Percentiles rank a stretch among this genome's conserved stretches.
Conservation (phyloP, 768 basidiomycete species). For the Zangia roseola region DNA sequence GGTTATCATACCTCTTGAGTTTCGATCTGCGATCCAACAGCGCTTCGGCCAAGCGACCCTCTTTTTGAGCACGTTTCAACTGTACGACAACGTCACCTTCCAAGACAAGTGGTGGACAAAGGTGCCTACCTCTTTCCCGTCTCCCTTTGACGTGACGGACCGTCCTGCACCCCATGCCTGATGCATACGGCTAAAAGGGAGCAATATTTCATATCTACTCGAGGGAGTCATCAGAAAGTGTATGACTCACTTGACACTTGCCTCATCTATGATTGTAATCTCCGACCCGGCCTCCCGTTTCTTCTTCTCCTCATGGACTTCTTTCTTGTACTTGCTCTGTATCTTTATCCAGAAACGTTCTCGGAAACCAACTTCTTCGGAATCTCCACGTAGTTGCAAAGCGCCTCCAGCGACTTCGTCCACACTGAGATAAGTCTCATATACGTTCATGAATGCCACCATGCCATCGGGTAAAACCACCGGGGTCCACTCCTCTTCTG, state of each 20-base stretch:
- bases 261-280: conserved; percentile 64
- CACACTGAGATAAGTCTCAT: conserved; percentile 82
- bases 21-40: conserved; percentile 78
- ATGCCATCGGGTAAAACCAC: conserved; percentile 80
- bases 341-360: conserved; percentile 90
- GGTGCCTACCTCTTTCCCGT: conserved; percentile 66
- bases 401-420: conserved; percentile 87
- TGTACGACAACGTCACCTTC: conserved; percentile 28
- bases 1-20: conserved; percentile 66
- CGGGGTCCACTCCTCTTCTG: conserved; percentile 93
- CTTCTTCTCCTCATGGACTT: conserved; percentile 76
- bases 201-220: conserved; percentile 1
- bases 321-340: conserved; percentile 85
- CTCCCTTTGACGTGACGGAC: conserved; percentile 63
- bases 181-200: conserved; percentile 53
- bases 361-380: conserved; percentile 78
- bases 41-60: conserved; percentile 78
- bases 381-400: conserved; percentile 77
- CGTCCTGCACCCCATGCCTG: conserved; percentile 87
- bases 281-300: conserved; percentile 57
- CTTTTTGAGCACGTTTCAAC: conserved; percentile 77
- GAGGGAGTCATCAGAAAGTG: conserved; percentile 1
- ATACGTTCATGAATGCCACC: conserved; percentile 85
- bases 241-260: conserved; percentile 63
- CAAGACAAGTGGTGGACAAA: background rate